Conservation (phyloP, 257 asterid species). For the Knoxia roxburghii region DNA sequence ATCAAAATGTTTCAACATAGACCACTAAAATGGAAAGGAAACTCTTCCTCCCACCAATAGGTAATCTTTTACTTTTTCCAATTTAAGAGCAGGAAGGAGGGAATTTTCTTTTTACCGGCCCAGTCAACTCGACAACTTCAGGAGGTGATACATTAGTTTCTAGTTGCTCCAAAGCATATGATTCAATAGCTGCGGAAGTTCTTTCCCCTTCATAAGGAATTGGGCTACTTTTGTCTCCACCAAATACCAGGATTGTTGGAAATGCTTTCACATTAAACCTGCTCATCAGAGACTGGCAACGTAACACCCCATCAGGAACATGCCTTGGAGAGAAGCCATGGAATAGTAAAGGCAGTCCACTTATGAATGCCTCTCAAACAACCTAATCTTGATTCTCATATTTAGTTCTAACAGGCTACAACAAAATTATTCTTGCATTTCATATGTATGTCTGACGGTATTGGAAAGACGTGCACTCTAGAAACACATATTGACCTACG, state of each 20-base stretch:
- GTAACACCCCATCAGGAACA: slow-evolving; percentile 36
- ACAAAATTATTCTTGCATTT: neutral
- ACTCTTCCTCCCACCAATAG: neutral
- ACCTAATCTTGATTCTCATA: neutral
- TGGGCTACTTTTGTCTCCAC: slow-evolving; percentile 90
- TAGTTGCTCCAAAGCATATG: slow-evolving; percentile 83
- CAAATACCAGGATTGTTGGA: slow-evolving; percentile 95
- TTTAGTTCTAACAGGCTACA: neutral
- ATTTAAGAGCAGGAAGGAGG: neutral
- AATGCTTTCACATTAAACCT: slow-evolving; percentile 93
- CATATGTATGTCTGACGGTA: neutral
- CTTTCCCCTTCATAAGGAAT: slow-evolving; percentile 80
- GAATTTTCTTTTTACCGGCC: slow-evolving; percentile 58
- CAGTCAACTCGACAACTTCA: slow-evolving; percentile 85
- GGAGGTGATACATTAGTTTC: slow-evolving; percentile 83
- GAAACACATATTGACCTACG: neutral
- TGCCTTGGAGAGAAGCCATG: neutral
- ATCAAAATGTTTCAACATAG: neutral
- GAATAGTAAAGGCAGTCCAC: neutral
- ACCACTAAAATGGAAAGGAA: neutral
- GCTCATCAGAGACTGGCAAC: slow-evolving; percentile 91
- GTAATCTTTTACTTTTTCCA: neutral
- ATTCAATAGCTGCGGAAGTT: slow-evolving; percentile 85
- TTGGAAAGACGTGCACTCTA: neutral
- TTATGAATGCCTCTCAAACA: neutral